Base-by-base conservation (phyloP, 192 early-diverging fungal species). In the Linnemannia zychae region DNA sequence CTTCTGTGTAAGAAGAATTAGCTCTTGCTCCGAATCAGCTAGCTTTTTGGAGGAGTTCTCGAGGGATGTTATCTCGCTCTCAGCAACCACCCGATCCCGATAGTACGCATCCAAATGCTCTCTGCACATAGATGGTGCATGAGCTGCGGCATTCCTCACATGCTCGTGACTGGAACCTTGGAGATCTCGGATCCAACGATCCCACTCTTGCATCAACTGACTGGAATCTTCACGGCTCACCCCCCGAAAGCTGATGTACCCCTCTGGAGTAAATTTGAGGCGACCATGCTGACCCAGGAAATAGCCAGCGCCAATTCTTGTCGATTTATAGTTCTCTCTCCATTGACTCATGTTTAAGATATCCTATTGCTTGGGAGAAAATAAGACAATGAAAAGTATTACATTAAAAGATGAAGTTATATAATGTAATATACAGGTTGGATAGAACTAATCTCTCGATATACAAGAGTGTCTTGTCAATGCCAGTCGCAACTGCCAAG, bases 1-100 rank as follows among this genome's bases (percentile, higher is more conserved):
- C 63, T 68, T 76, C 38, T 76, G 75, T 76, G 66, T n/a, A 76
- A 76, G 75, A 76, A 47, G 36, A 67, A 76, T 76, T 66, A 60
- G 34, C 44, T 75, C 74, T 52, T 75, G 48, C 22, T 75, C 57
- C 57, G 74, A 75, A 31, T 75, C 52, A 15, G 74, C 73, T 75
- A 75, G 36, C 74, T 44, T 75, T 16, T 65, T 60, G 63, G 75
- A 76, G 38, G 75, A 52, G 34, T 76, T 76, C 48, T 76, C 75
- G 28, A 76, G 75, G 38, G 75, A 76, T 15, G 48, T 76, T 50
- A 76, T 76, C 63, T 76, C 63, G 34, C 75, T 76, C 68, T 76
- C 75, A 52, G 65, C 66, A 17, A 76, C 66, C 34, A 76, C 48
- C 68, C 66, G 75, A 76, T 76, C 66, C 40, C 75, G 57, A 76